Evolutionary conservation across 2,329 filamentous ascomycete genomes (phyloP).

Genomic region (Epichloe amarillans): DNA sequence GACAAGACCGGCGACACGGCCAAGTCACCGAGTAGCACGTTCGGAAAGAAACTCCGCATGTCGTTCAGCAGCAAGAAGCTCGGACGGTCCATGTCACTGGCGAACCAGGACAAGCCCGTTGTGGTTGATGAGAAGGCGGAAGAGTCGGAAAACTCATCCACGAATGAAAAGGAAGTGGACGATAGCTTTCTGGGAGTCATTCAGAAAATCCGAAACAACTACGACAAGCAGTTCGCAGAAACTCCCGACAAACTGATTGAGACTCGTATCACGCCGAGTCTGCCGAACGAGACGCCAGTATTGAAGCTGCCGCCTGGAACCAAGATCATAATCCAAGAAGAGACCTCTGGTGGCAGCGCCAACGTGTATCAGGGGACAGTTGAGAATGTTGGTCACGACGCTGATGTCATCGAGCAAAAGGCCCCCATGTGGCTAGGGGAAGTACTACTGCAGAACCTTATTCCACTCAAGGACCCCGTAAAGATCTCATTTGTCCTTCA

Average conservation of each 20-base stretch:
- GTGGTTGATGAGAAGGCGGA: constrained; percentile 65
- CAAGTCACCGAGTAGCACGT: constrained; percentile 49
- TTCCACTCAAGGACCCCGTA: constrained; percentile 77
- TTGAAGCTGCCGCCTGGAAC: constrained; percentile 57
- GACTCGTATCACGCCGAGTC: constrained; percentile 52
- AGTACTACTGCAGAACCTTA: constrained; percentile 74
- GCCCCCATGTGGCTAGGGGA: constrained; percentile 84
- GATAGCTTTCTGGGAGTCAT: constrained; percentile 62
- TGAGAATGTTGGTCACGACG: constrained; percentile 59
- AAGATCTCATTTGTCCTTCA: constrained; percentile 93
- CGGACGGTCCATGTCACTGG: constrained; percentile 47
- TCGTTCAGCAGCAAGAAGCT: constrained; percentile 78
- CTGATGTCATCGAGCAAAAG: constrained; percentile 70
- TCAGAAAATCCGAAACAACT: constrained; percentile 59
- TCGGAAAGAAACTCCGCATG: constrained; percentile 79
- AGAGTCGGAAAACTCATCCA: constrained; percentile 48
- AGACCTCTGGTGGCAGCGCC: constrained; percentile 53
- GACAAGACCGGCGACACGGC: constrained; percentile 34
- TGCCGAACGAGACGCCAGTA: constrained; percentile 62
- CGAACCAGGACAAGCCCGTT: constrained; percentile 55
- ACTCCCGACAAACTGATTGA: constrained; percentile 41
- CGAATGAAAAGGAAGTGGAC: constrained; percentile 59
- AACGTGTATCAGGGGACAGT: constrained; percentile 90
- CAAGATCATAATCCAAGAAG: constrained; percentile 56
- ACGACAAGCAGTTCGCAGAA: constrained; percentile 53